Base-by-base conservation (phyloP, 1,139 yeast species). In the Kurtzmaniella quercitrusa region DNA sequence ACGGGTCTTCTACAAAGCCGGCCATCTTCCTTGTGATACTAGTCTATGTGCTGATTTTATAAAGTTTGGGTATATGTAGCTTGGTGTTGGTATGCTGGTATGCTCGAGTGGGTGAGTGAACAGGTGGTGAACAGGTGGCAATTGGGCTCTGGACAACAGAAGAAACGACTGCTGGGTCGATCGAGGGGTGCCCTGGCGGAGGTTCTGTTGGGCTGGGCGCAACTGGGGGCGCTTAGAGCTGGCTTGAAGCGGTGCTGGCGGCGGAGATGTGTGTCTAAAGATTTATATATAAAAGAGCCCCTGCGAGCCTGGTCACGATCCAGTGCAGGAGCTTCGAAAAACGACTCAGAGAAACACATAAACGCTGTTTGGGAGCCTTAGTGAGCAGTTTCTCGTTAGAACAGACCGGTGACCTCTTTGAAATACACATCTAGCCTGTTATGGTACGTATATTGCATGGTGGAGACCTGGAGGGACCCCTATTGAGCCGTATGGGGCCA, bases 1-100 rank as follows among this genome's bases (percentile, higher is more conserved):
- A 72, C 50, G 77, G 77, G 46, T 65, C 73, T 34, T 71, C 75
- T 17, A 62, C 53, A 46, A 59, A 60, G 29, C 64, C 70, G 2
- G 63, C 52, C 74, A 69, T 67, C 9, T 15, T 33, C n/a, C n/a
- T n/a, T n/a, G n/a, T n/a, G n/a, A n/a, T 17, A 18, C 40, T 33
- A 15, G 11, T 33, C 16, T 23, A 23, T 23, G 11, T n/a, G n/a
- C n/a, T n/a, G n/a, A n/a, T n/a, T n/a, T n/a, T n/a, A 21, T 4
- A 21, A 8, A 21, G 23, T 21, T 4, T 21, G 23, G 23, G 23
- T 21, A 21, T 21, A 21, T n/a, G n/a, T n/a, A n/a, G n/a, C n/a
- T n/a, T n/a, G n/a, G n/a, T n/a, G n/a, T n/a, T n/a, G n/a, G n/a
- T n/a, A n/a, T n/a, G n/a, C n/a, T n/a, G n/a, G n/a, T n/a, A n/a